These are phyloP conservation scores for Solanum verrucosum DNA, from an alignment of 257 asterid species.

Conservation along the genomic window DNA sequence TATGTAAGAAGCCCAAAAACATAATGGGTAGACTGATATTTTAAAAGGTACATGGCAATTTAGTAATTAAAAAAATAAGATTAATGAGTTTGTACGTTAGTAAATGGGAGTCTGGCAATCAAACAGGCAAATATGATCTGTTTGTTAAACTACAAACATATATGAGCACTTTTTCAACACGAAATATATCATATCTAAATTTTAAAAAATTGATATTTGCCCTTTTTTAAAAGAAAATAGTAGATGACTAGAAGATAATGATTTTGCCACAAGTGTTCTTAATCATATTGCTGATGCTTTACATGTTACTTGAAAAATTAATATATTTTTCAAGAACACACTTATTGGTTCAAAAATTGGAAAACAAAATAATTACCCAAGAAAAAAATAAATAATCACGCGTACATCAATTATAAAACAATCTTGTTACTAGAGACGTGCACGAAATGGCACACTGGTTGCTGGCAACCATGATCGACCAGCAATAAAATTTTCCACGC, in stretches of 20 bases:
- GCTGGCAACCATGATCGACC: constrained; percentile 70
- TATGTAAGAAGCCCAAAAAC: background rate
- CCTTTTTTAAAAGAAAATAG: no score
- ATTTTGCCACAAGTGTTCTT: background rate
- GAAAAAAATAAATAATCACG: background rate
- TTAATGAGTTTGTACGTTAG: background rate
- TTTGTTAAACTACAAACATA: no score
- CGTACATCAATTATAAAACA: background rate
- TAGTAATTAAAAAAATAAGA: no score
- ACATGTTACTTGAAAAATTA: background rate
- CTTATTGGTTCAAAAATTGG: background rate
- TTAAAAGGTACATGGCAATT: background rate
- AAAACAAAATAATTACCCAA: background rate
- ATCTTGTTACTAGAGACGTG: constrained; percentile 31
- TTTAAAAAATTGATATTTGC: no score
- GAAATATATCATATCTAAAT: no score
- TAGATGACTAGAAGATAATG: background rate
- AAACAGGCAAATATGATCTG: background rate
- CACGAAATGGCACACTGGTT: constrained; percentile 48
- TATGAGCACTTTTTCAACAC: no score
- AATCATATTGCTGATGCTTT: no score
- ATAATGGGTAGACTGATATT: background rate
- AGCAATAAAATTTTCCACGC: constrained; percentile 37
- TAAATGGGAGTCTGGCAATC: background rate
- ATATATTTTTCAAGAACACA: background rate